phyloP scores from a whole-genome alignment of 2,329 filamentous ascomycete genomes.

The Penicillium sp. region DNA sequence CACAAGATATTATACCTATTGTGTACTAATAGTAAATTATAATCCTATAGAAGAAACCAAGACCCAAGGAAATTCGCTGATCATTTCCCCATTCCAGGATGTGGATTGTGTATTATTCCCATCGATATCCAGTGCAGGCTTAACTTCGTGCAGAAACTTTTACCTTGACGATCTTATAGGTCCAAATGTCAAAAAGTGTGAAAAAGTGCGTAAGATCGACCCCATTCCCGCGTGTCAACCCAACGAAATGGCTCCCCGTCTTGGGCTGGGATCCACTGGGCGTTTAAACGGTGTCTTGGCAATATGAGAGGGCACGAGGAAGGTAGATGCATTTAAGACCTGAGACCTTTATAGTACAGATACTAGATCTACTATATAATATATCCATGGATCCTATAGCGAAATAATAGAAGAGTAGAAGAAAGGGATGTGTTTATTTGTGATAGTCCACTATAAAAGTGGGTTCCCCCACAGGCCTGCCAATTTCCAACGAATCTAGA shows the following conservation, averaged over 20 bases:
- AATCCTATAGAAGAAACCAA: neutral
- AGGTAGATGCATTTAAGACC: neutral
- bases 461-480: no score
- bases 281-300: slow-evolving; percentile 21
- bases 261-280: slow-evolving; percentile 17
- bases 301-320: slow-evolving; percentile 11
- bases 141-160: neutral
- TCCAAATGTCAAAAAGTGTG: neutral
- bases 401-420: no score
- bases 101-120: neutral
- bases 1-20: no score
- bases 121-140: neutral
- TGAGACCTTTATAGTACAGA: no score
- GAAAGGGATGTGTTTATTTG: no score
- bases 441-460: no score
- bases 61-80: neutral
- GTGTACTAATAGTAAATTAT: no score
- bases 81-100: neutral
- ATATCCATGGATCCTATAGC: no score
- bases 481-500: no score
- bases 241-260: slow-evolving; percentile 2
- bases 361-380: no score
- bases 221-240: slow-evolving; percentile 25
- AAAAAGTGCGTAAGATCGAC: slow-evolving; percentile 19
- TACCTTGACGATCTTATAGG: neutral